These are phyloP conservation scores for Aspergillus sp. DNA, from an alignment of 2,329 filamentous ascomycete species.

Conservation along the genomic window DNA sequence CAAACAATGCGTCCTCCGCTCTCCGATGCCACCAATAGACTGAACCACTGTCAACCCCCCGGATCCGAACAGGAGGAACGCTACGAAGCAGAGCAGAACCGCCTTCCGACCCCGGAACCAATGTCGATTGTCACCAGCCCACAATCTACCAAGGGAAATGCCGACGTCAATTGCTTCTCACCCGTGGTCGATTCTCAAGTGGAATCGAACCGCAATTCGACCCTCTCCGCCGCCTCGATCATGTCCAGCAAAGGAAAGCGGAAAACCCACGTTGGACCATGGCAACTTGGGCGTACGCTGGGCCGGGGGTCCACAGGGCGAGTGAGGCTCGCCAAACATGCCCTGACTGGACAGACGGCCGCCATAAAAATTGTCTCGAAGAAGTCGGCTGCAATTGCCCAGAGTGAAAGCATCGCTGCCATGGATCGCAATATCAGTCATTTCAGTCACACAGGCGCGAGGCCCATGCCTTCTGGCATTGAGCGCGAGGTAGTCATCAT, in stretches of 20 bases:
- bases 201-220: slow-evolving; percentile 51
- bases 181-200: slow-evolving; percentile 49
- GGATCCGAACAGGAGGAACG: slow-evolving; percentile 14
- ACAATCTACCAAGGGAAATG: slow-evolving; percentile 22
- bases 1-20: slow-evolving; percentile 39
- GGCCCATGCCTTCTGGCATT: slow-evolving; percentile 79
- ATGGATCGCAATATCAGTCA: slow-evolving; percentile 69
- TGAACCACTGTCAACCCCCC: slow-evolving; percentile 43
- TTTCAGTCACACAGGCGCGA: slow-evolving; percentile 58
- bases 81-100: slow-evolving; percentile 12
- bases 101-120: slow-evolving; percentile 22
- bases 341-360: slow-evolving; percentile 72
- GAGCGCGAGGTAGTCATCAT: slow-evolving; percentile 96
- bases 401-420: slow-evolving; percentile 80
- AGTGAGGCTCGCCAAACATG: slow-evolving; percentile 82
- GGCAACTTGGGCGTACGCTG: slow-evolving; percentile 85
- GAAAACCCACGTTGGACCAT: slow-evolving; percentile 83
- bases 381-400: slow-evolving; percentile 72
- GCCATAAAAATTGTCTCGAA: slow-evolving; percentile 96
- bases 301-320: slow-evolving; percentile 87
- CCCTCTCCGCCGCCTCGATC: slow-evolving; percentile 57
- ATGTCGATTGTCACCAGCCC: slow-evolving; percentile 29
- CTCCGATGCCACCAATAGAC: slow-evolving; percentile 49
- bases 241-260: slow-evolving; percentile 54
- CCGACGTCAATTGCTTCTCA: slow-evolving; percentile 55